A percentile compares a stretch with the other conserved stretches of the same genome.
Conservation (phyloP, 441 rosid genomes). For the Gossypium schwendimanii region DNA sequence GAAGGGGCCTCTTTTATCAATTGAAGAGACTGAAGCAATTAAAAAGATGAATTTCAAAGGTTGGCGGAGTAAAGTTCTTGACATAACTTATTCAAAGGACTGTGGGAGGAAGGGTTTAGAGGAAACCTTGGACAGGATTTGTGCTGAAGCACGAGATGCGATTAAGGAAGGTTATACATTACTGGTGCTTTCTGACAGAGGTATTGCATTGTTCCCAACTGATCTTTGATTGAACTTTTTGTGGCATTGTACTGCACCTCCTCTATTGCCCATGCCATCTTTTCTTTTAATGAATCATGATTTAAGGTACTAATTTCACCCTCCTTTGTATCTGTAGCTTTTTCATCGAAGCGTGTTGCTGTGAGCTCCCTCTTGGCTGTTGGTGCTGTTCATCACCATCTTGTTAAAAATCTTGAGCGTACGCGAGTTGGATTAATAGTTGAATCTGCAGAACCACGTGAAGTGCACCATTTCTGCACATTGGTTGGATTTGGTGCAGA, state of each 20-base stretch:
- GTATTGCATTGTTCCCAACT: conserved; percentile 31
- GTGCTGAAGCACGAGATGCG: conserved; percentile 83
- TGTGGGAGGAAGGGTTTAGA: conserved; percentile 88
- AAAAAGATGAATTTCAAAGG: conserved; percentile 92
- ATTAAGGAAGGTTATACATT: conserved; percentile 86
- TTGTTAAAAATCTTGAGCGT: conserved; percentile 84
- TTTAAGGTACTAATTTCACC: background rate
- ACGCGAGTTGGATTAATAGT: conserved; percentile 81
- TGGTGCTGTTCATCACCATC: conserved; percentile 97
- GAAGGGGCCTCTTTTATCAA: conserved; percentile 83
- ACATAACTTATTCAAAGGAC: conserved; percentile 74
- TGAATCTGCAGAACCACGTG: conserved; percentile 99
- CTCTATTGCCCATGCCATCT: background rate
- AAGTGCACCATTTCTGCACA: conserved; percentile 99
- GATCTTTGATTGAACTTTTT: background rate
- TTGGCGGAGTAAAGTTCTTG: conserved; percentile 87
- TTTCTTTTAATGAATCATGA: background rate
- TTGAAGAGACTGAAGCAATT: conserved; percentile 77
- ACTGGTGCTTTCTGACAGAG: conserved; percentile 96
- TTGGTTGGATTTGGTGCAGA: conserved; percentile 97
- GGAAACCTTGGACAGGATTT: conserved; percentile 83
- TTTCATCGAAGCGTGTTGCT: conserved; percentile 77
- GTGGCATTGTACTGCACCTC: background rate
- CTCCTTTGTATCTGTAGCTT: conserved; percentile 38
- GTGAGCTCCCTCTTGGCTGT: conserved; percentile 98